phyloP scores from a whole-genome alignment of 495 filamentous ascomycete species.

The Talaromyces liani region DNA sequence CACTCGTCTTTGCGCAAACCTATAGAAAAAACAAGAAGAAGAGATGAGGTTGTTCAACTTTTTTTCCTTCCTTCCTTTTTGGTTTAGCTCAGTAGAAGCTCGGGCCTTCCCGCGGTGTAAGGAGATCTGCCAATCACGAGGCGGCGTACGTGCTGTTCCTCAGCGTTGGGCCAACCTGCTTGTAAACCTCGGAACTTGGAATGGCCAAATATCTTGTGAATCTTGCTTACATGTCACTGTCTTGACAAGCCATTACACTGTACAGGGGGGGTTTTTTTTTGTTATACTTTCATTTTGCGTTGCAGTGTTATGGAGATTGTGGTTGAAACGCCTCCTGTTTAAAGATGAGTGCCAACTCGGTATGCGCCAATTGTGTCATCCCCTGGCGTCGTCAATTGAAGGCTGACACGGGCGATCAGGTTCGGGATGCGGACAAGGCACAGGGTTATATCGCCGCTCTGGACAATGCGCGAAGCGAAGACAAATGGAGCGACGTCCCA shows the following conservation, averaged over 20 bases:
- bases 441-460: constrained; percentile 70
- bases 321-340: background rate
- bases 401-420: constrained; percentile 20
- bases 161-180: background rate
- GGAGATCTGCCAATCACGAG: background rate
- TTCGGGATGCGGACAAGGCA: constrained; percentile 57
- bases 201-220: background rate
- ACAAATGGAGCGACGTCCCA: constrained; percentile 81
- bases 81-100: background rate
- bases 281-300: background rate
- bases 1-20: background rate
- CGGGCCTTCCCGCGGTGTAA: background rate
- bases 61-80: background rate
- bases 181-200: background rate
- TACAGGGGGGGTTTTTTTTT: background rate
- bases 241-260: background rate
- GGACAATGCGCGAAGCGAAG: constrained; percentile 79
- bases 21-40: background rate
- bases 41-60: background rate
- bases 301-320: constrained; percentile 3
- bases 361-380: background rate
- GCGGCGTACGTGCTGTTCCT: background rate
- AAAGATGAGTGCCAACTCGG: constrained; percentile 6
- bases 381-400: background rate
- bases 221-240: background rate